Conservation (phyloP, 805 yeast genomes). For the Yamadazyma kitorensis region DNA sequence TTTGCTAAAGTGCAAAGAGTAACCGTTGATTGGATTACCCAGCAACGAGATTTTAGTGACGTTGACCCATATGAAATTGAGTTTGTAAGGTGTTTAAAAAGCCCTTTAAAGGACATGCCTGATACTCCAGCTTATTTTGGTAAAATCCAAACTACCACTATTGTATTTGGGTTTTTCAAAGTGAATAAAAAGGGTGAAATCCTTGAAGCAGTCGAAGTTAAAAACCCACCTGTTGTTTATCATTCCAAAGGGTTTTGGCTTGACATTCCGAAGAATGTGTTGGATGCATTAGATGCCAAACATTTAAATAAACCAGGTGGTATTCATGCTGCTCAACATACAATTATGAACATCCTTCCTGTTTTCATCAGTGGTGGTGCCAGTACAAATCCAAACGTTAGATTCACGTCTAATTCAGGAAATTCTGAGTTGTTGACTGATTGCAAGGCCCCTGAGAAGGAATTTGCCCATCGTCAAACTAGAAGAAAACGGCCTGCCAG, state of each 20-base stretch:
- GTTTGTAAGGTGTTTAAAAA: slow-evolving; percentile 50
- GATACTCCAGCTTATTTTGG: slow-evolving; percentile 74
- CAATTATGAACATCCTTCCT: slow-evolving; percentile 76
- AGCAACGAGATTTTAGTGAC: slow-evolving; percentile 89
- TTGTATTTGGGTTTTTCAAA: slow-evolving; percentile 92
- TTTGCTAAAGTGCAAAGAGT: slow-evolving; percentile 86
- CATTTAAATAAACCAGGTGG: slow-evolving; percentile 77
- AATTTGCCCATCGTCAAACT: slow-evolving; percentile 75
- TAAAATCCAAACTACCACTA: slow-evolving; percentile 62
- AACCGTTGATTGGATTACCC: slow-evolving; percentile 91
- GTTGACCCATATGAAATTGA: slow-evolving; percentile 83
- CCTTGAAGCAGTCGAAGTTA: slow-evolving; percentile 91
- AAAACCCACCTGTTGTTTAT: slow-evolving; percentile 74
- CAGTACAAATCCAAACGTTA: slow-evolving; percentile 40
- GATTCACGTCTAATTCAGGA: slow-evolving; percentile 27
- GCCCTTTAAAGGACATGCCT: slow-evolving; percentile 17
- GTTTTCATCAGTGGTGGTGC: slow-evolving; percentile 66
- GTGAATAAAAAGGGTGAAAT: slow-evolving; percentile 72
- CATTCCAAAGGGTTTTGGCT: slow-evolving; percentile 87
- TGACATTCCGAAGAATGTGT: slow-evolving; percentile 68
- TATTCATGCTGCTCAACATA: slow-evolving; percentile 96
- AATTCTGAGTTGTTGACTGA: slow-evolving; percentile 77
- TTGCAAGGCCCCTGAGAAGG: slow-evolving; percentile 97
- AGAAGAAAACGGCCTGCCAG: slow-evolving; percentile 81
- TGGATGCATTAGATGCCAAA: slow-evolving; percentile 57